Base-by-base conservation (phyloP, 345 rosid species). In the Aegle marmelos region DNA sequence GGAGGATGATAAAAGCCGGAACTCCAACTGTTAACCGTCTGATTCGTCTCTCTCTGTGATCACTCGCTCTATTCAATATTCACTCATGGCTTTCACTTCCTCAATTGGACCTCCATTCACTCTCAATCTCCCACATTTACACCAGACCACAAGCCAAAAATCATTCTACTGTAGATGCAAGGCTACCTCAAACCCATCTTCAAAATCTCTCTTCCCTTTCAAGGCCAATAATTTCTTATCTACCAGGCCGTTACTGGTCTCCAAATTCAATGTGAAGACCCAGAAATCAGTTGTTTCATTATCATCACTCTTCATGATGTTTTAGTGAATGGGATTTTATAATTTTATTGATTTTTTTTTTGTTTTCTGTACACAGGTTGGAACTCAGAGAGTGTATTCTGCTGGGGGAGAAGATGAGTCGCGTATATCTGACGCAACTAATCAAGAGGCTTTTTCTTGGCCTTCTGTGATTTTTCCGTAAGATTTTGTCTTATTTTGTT, bases 401-500 rank as follows among this genome's bases (percentile, higher is more conserved):
- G 64, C 92, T 60, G 91, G 89, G 57, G 88, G 86, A 74, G 97
- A 82, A 61, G 81, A 84, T 24, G 88, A 82, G 76, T 78, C 93
- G 78, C 53, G 78, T 75, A 59, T 66, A 58, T 81, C 92, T 58
- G 93, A 88, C 64, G 78, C 79, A 10, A 68, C 81, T 7, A 50
- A 72, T 77, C 86, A 88, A 72, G 98, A 95, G 79, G 78, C 79
- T 3, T 95, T 95, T 89, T 80, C 93, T 65, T 95, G 97, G 99
- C 60, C 92, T 73, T 95, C 98, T 67, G 96, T 95, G 62, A 82
- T 93, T 76, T 82, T 92, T 7, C 99, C 99, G 99, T 95, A 84
- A 63, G 96, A 84, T 77, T 30, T 83, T 74, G 61, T 76, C 72
- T 41, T 13, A 27, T 63, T 54, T 54, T 21, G 31, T 86, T 48